Evolutionary conservation across 257 asterid species (phyloP).

Genomic region (Jasminum sambac): DNA sequence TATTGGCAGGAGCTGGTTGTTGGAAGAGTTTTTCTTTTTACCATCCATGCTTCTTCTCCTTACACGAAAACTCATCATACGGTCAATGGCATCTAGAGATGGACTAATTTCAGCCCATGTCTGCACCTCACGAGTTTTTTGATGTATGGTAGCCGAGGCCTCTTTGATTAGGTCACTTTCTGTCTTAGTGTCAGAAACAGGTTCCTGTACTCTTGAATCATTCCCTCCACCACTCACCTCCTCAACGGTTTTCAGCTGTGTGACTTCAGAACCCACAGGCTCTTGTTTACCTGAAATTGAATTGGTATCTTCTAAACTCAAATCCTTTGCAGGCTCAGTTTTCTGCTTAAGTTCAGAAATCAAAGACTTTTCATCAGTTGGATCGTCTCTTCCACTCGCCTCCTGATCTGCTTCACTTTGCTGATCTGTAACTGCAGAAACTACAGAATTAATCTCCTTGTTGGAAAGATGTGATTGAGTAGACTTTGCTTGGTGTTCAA

Average conservation of each 20-base stretch:
- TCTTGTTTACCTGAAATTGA: slow-evolving; percentile 38
- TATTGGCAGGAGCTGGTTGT: slow-evolving; percentile 46
- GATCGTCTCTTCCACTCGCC: slow-evolving; percentile 26
- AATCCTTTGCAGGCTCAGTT: slow-evolving; percentile 22
- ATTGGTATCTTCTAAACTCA: slow-evolving; percentile 26
- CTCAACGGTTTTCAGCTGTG: slow-evolving; percentile 30
- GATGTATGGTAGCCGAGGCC: slow-evolving; percentile 33
- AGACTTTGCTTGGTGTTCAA: slow-evolving; percentile 54
- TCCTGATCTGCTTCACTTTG: slow-evolving; percentile 23
- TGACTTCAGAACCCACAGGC: slow-evolving; percentile 34
- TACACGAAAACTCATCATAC: slow-evolving; percentile 65
- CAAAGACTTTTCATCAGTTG: neutral
- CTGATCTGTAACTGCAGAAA: slow-evolving; percentile 41
- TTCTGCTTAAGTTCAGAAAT: slow-evolving; percentile 20
- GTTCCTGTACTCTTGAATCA: slow-evolving; percentile 33
- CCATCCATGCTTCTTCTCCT: slow-evolving; percentile 43
- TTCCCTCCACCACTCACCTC: slow-evolving; percentile 42
- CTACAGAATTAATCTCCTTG: slow-evolving; percentile 31
- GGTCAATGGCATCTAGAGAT: slow-evolving; percentile 54
- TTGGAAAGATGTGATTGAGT: slow-evolving; percentile 28
- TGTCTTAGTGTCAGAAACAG: slow-evolving; percentile 30
- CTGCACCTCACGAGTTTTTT: slow-evolving; percentile 47
- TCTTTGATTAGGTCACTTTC: slow-evolving; percentile 37
- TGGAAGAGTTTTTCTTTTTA: slow-evolving; percentile 24
- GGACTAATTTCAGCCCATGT: slow-evolving; percentile 69